phyloP scores from a whole-genome alignment of 805 yeast species.

The Candida morakotiae region DNA sequence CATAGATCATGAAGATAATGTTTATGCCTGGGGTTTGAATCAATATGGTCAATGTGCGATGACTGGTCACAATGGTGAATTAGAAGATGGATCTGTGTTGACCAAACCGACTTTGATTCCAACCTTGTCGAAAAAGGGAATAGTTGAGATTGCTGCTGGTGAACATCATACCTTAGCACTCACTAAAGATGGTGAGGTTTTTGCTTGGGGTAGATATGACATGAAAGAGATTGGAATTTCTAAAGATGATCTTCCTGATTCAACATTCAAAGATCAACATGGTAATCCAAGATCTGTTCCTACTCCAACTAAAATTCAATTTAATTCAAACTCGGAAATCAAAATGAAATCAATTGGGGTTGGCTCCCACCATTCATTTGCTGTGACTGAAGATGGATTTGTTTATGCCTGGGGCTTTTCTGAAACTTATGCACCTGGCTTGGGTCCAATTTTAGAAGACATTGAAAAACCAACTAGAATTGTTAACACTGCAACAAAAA shows the following conservation, averaged over 20 bases:
- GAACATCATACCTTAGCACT: slow-evolving; percentile 90
- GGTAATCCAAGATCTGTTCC: slow-evolving; percentile 85
- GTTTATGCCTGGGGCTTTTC: slow-evolving; percentile 98
- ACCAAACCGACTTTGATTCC: slow-evolving; percentile 71
- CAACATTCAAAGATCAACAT: slow-evolving; percentile 70
- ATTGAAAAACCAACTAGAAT: slow-evolving; percentile 85
- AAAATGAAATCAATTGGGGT: slow-evolving; percentile 52
- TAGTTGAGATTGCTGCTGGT: slow-evolving; percentile 75
- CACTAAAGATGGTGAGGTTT: slow-evolving; percentile 66
- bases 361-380: slow-evolving; percentile 92
- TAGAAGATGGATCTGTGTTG: slow-evolving; percentile 83
- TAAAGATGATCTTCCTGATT: slow-evolving; percentile 60
- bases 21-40: slow-evolving; percentile 91
- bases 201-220: slow-evolving; percentile 87
- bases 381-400: slow-evolving; percentile 77
- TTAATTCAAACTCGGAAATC: slow-evolving; percentile 28
- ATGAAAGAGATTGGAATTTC: slow-evolving; percentile 90
- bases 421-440: slow-evolving; percentile 93
- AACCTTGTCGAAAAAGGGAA: slow-evolving; percentile 55
- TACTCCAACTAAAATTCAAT: slow-evolving; percentile 63
- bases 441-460: slow-evolving; percentile 88
- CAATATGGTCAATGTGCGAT: slow-evolving; percentile 95
- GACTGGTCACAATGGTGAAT: slow-evolving; percentile 53
- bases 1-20: slow-evolving; percentile 63
- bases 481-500: slow-evolving; percentile 88